These are phyloP conservation scores for Microbotryomycetes sp. DNA, from an alignment of 1,284 basidiomycete genomes.

Conservation along the genomic window DNA sequence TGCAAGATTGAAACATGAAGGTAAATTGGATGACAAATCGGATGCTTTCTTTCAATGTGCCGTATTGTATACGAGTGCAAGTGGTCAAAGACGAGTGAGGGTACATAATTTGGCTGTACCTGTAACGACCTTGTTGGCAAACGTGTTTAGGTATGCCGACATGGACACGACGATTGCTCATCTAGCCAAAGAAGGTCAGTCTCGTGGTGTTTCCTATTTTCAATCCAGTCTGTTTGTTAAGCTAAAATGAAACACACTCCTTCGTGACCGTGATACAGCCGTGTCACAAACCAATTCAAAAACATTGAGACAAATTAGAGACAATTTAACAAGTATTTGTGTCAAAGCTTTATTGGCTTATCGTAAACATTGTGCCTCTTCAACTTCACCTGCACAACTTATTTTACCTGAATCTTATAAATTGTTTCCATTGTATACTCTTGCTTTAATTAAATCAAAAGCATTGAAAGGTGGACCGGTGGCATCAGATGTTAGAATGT, in stretches of 20 bases:
- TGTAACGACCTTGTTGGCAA: constrained; percentile 75
- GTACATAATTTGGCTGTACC: constrained; percentile 77
- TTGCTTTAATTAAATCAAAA: constrained; percentile 84
- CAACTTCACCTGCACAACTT: constrained; percentile 70
- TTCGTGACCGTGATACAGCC: constrained; percentile 48
- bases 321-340: constrained; percentile 77
- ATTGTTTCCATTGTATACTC: constrained; percentile 73
- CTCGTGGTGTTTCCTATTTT: neutral
- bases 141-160: constrained; percentile 88
- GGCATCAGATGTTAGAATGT: constrained; percentile 86
- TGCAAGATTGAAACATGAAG: constrained; percentile 58
- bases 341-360: constrained; percentile 81
- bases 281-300: constrained; percentile 59
- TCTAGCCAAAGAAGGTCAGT: constrained; percentile 69
- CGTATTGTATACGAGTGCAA: constrained; percentile 72
- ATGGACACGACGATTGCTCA: constrained; percentile 74
- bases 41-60: constrained; percentile 87
- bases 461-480: constrained; percentile 76
- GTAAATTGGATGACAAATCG: constrained; percentile 61
- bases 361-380: constrained; percentile 79
- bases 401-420: constrained; percentile 94
- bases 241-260: neutral
- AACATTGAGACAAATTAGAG: constrained; percentile 68
- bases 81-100: constrained; percentile 77
- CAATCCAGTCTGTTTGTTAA: no score